phyloP scores from a whole-genome alignment of 805 yeast species.

The Saccharomycopsis fermentans region DNA sequence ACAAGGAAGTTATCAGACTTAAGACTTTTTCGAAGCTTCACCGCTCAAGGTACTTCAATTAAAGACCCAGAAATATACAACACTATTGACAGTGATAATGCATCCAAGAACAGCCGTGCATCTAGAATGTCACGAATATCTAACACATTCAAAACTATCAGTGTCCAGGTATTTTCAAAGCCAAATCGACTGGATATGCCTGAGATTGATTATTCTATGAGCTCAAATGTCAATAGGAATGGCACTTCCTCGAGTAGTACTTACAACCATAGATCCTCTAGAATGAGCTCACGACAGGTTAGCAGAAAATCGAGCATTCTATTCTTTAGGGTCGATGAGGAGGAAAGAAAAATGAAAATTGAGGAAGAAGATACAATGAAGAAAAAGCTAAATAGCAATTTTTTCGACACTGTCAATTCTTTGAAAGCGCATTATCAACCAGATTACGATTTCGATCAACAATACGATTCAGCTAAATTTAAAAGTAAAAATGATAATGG shows the following conservation, averaged over 20 bases:
- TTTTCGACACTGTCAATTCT: background rate
- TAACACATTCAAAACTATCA: background rate
- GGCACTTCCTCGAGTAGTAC: background rate
- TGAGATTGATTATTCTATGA: background rate
- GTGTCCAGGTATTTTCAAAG: background rate
- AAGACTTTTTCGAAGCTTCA: background rate
- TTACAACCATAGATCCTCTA: background rate
- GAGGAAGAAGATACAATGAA: background rate
- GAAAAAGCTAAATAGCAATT: background rate
- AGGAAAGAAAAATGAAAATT: background rate
- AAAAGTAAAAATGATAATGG: background rate
- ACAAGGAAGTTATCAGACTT: background rate
- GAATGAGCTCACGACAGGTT: background rate
- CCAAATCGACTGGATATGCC: background rate
- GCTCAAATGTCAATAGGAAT: background rate
- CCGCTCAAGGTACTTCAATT: background rate
- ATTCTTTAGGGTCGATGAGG: background rate
- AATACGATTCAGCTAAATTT: background rate
- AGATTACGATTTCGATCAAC: background rate
- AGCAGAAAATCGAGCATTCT: background rate
- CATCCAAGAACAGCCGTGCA: background rate
- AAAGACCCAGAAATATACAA: background rate
- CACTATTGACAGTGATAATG: background rate
- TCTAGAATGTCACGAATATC: background rate
- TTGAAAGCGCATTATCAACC: background rate